A percentile compares a stretch with the other conserved stretches of the same genome.
These are phyloP conservation scores for Gossypioides kirkii DNA, from an alignment of 345 rosid species.

Conservation along the genomic window DNA sequence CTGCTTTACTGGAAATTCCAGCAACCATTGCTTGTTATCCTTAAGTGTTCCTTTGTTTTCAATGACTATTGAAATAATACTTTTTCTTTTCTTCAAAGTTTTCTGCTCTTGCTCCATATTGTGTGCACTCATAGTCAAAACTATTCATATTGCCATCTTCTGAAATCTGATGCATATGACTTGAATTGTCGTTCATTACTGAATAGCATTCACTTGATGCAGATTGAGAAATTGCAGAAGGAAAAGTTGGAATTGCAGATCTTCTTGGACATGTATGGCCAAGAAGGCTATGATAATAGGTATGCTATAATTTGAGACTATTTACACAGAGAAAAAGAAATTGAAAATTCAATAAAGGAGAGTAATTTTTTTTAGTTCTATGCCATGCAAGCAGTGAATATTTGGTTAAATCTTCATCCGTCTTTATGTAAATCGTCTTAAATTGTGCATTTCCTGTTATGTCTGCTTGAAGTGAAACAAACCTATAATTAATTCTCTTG, in stretches of 20 bases:
- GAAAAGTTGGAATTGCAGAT: constrained; percentile 65
- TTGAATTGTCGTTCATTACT: constrained; percentile 4
- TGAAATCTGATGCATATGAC: constrained; percentile 2
- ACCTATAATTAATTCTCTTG: neutral
- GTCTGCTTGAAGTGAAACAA: neutral
- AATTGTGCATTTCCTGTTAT: neutral
- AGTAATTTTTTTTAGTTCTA: neutral
- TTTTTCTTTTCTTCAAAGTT: neutral
- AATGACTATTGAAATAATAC: neutral
- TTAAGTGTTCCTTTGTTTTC: neutral
- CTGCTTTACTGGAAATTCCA: neutral
- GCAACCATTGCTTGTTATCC: neutral
- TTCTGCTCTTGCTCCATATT: neutral
- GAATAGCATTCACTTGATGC: constrained; percentile 27
- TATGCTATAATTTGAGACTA: constrained; percentile 25
- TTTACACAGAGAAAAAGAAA: neutral
- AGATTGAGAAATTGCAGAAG: constrained; percentile 78
- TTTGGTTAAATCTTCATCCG: neutral
- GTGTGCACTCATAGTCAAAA: neutral
- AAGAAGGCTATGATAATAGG: constrained; percentile 71
- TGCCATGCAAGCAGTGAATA: neutral
- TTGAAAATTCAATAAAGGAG: neutral
- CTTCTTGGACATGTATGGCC: constrained; percentile 66
- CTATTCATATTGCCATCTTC: neutral
- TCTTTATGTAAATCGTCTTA: neutral